Conservation (phyloP, 164 flowering plant species). For the Liriodendron chinense region DNA sequence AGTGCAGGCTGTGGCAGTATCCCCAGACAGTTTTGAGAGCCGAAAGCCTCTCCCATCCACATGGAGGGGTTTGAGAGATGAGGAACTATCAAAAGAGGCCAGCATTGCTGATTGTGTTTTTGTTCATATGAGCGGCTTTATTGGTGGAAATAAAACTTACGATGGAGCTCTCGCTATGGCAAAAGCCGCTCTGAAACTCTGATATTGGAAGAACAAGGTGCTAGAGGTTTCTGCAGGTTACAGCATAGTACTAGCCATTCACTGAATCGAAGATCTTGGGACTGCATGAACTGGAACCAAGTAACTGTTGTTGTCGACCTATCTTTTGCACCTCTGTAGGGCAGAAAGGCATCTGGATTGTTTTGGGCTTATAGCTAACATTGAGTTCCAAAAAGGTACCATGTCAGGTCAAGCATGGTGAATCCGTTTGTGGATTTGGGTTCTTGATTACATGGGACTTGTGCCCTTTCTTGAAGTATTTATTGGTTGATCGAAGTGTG, state of each 20-base stretch:
- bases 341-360: no score
- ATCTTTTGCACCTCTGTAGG: background rate
- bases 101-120: constrained; percentile 85
- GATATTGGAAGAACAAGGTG: background rate
- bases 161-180: constrained; percentile 98
- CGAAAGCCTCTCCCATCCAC: constrained; percentile 73
- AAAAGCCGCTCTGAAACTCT: constrained; percentile 49
- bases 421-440: background rate
- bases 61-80: constrained; percentile 89
- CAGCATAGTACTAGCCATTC: background rate
- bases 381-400: background rate
- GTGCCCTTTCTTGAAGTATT: no score
- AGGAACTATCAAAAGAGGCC: constrained; percentile 59
- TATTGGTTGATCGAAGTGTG: background rate
- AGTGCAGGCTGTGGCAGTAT: constrained; percentile 78
- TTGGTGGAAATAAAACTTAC: constrained; percentile 75
- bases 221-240: background rate
- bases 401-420: background rate
- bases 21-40: constrained; percentile 91
- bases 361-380: background rate
- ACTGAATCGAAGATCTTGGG: no score
- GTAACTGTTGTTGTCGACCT: no score
- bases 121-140: constrained; percentile 91
- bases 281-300: no score
- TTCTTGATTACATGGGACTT: background rate